Conservation (phyloP, 139 green algal genomes). For the Picochlorum sp. region DNA sequence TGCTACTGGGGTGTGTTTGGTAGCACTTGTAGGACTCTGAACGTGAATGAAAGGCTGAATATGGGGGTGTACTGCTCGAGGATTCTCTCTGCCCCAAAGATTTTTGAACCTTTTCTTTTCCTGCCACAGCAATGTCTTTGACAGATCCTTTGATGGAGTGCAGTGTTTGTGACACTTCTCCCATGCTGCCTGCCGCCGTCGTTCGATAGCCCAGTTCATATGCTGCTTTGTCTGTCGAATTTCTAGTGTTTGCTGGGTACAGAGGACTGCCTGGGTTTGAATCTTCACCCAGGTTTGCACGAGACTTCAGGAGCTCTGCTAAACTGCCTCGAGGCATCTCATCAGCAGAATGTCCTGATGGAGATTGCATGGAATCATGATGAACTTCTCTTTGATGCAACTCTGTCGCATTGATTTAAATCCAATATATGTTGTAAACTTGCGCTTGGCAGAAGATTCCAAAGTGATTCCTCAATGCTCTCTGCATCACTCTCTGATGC, state of each 20-base stretch:
- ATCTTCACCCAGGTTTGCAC: background rate
- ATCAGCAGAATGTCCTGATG: background rate
- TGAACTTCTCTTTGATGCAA: background rate
- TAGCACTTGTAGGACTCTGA: too few species aligned
- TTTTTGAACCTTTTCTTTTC: slow-evolving; percentile 18
- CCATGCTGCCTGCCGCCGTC: background rate
- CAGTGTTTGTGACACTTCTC: slow-evolving; percentile 3
- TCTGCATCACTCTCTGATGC: too few species aligned
- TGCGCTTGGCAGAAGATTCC: background rate
- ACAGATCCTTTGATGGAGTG: slow-evolving; percentile 19
- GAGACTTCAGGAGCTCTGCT: background rate
- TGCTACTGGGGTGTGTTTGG: too few species aligned
- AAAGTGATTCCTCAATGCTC: background rate
- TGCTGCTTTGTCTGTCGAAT: background rate
- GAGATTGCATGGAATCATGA: background rate
- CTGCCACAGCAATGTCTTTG: slow-evolving; percentile 7
- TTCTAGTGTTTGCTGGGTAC: background rate
- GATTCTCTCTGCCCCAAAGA: too few species aligned
- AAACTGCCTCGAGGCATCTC: background rate
- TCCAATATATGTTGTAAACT: background rate
- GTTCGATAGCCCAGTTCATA: slow-evolving; percentile 2
- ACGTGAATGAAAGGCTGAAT: too few species aligned
- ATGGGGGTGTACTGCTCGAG: too few species aligned
- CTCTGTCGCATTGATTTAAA: background rate
- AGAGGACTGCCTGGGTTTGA: background rate